Percentiles rank a stretch among this genome's conserved stretches.
Conservation (phyloP, 352 stramenopile species). For the Phytophthora tentaculata region DNA sequence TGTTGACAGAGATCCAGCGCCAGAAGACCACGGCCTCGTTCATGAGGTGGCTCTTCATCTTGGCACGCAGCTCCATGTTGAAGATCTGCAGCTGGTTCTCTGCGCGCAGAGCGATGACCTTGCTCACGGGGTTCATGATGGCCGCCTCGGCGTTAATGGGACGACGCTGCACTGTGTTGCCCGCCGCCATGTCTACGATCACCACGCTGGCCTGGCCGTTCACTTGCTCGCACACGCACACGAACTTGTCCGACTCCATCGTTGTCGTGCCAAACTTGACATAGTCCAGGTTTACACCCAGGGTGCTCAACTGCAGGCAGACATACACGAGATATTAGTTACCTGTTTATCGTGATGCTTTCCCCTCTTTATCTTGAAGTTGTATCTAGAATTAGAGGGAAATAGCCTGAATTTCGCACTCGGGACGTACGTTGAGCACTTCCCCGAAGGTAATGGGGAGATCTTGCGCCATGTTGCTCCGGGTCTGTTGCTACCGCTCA, state of each 20-base stretch:
- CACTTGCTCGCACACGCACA: conserved; percentile 93
- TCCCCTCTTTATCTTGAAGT: conserved; percentile 17
- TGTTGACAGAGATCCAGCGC: conserved; percentile 97
- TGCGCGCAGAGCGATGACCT: conserved; percentile 87
- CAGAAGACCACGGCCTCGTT: conserved; percentile 97
- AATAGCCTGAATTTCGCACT: not conserved
- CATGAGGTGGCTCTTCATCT: conserved; percentile 97
- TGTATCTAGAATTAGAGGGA: conserved; percentile 19
- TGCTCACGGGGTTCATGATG: conserved; percentile 99
- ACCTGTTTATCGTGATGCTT: conserved; percentile 8
- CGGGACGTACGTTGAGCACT: conserved; percentile 87
- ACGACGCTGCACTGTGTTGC: conserved; percentile 90
- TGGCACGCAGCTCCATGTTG: conserved; percentile 99
- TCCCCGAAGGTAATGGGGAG: conserved; percentile 90
- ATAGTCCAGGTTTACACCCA: conserved; percentile 92
- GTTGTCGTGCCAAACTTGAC: conserved; percentile 94
- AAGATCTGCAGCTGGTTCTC: conserved; percentile 99
- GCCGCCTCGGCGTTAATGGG: conserved; percentile 99
- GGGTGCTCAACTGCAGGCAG: conserved; percentile 69
- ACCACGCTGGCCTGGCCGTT: conserved; percentile 90
- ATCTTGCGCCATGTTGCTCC: conserved; percentile 78
- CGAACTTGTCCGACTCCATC: conserved; percentile 98
- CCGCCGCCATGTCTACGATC: conserved; percentile 92
- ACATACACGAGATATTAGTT: conserved; percentile 19
- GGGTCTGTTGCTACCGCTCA: conserved; percentile 14